These are phyloP conservation scores for Cryptococcus deneoformans DNA, from an alignment of 1,284 basidiomycete species.

Conservation along the genomic window DNA sequence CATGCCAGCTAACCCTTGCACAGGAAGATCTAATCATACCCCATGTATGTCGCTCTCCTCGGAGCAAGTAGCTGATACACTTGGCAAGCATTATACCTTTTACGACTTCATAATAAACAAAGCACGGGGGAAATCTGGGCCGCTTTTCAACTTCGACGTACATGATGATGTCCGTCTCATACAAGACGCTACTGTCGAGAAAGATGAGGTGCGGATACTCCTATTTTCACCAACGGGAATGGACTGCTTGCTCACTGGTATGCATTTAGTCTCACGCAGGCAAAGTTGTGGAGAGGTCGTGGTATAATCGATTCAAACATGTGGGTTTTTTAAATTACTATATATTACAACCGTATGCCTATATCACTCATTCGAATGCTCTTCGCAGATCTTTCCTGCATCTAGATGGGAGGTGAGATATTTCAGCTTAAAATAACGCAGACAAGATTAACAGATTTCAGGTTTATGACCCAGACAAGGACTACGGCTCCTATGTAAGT, in stretches of 20 bases:
- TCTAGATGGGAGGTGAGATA: slow-evolving; percentile 81
- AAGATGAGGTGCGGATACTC: slow-evolving; percentile 65
- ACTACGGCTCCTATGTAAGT: slow-evolving; percentile 70
- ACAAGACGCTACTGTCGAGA: slow-evolving; percentile 93
- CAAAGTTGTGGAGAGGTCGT: slow-evolving; percentile 95
- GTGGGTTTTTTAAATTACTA: slow-evolving; percentile 18
- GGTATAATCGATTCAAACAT: slow-evolving; percentile 92
- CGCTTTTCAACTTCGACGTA: slow-evolving; percentile 98
- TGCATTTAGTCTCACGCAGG: slow-evolving; percentile 76
- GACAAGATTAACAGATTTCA: slow-evolving; percentile 30
- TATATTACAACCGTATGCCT: background rate
- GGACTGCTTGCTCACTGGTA: background rate
- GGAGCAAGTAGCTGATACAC: background rate
- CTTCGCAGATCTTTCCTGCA: slow-evolving; percentile 81
- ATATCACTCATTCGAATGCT: background rate
- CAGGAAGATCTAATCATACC: slow-evolving; percentile 96
- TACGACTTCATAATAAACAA: slow-evolving; percentile 99
- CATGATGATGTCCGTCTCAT: slow-evolving; percentile 96
- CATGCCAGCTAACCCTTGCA: background rate
- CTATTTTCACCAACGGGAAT: background rate
- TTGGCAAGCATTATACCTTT: slow-evolving; percentile 84
- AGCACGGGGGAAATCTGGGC: slow-evolving; percentile 95
- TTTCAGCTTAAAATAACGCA: background rate
- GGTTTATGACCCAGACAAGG: slow-evolving; percentile 90
- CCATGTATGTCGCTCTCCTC: slow-evolving; percentile 57